phyloP scores from a whole-genome alignment of 495 filamentous ascomycete genomes.

The Xylaria longipes region DNA sequence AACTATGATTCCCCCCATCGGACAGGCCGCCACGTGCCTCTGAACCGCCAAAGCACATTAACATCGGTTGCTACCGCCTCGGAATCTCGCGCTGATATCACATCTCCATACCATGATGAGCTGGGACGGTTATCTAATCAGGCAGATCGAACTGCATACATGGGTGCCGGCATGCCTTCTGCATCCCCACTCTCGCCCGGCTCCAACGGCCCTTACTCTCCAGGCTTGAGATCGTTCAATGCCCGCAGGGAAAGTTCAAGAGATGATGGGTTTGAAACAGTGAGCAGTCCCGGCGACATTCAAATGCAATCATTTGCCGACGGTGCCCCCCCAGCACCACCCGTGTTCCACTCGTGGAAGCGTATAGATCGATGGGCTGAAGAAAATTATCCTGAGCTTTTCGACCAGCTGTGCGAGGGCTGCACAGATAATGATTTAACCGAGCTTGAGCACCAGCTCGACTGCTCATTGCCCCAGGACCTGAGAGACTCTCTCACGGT shows the following conservation, averaged over 20 bases:
- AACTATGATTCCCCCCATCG: slow-evolving; percentile 86
- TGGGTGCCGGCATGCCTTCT: slow-evolving; percentile 51
- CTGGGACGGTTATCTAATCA: slow-evolving; percentile 61
- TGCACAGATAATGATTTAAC: slow-evolving; percentile 94
- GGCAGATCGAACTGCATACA: slow-evolving; percentile 54
- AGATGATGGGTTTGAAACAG: slow-evolving; percentile 67
- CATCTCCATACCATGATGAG: slow-evolving; percentile 76
- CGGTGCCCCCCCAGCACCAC: slow-evolving; percentile 86
- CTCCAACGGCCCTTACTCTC: slow-evolving; percentile 78
- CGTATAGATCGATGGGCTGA: slow-evolving; percentile 95
- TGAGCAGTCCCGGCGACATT: slow-evolving; percentile 77
- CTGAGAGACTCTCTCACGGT: slow-evolving; percentile 88
- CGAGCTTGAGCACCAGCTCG: slow-evolving; percentile 93
- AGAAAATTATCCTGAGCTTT: slow-evolving; percentile 92
- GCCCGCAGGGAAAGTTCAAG: slow-evolving; percentile 65
- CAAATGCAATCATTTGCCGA: slow-evolving; percentile 96
- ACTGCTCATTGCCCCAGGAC: slow-evolving; percentile 92
- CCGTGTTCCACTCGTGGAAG: slow-evolving; percentile 86
- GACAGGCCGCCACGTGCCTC: slow-evolving; percentile 78
- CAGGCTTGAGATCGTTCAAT: slow-evolving; percentile 79
- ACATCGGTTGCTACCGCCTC: slow-evolving; percentile 81
- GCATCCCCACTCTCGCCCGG: slow-evolving; percentile 68
- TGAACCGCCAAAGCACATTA: slow-evolving; percentile 71
- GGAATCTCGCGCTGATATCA: slow-evolving; percentile 77
- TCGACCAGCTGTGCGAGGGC: slow-evolving; percentile 89